Percentiles rank a stretch among this genome's conserved stretches.
phyloP scores from a whole-genome alignment of 371 early-diverging fungal species.

The Basidiobolus meristosporus region DNA sequence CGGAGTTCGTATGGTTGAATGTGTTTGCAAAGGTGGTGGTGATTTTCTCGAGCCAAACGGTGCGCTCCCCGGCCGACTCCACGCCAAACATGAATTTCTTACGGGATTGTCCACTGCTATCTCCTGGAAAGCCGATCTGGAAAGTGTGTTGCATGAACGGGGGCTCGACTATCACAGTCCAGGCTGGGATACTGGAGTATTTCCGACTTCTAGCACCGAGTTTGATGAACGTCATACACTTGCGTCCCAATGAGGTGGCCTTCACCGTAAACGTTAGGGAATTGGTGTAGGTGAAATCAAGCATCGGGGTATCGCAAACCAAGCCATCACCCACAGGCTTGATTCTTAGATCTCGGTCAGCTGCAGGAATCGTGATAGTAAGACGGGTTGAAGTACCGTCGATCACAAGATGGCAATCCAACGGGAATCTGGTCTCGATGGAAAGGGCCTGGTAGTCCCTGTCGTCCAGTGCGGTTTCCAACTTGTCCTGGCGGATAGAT shows the following conservation, averaged over 20 bases:
- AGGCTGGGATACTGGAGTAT: conserved; percentile 24
- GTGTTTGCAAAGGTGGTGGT: no score
- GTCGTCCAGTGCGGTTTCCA: no score
- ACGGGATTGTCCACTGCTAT: no score
- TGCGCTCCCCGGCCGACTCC: no score
- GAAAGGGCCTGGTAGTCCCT: background rate
- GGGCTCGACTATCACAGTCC: conserved; percentile 28
- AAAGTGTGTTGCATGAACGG: conserved; percentile 35
- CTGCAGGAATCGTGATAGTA: conserved; percentile 22
- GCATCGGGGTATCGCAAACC: conserved; percentile 17
- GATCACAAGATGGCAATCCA: conserved; percentile 11
- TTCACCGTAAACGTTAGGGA: conserved; percentile 29
- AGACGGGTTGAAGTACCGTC: conserved; percentile 22
- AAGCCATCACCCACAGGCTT: conserved; percentile 26
- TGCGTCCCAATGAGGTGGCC: conserved; percentile 27
- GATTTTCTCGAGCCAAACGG: no score
- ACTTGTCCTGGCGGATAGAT: no score
- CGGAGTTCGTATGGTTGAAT: no score
- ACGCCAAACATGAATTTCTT: no score
- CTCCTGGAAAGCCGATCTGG: conserved; percentile 23
- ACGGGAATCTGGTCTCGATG: background rate
- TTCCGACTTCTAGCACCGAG: conserved; percentile 17
- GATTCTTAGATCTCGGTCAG: conserved; percentile 29
- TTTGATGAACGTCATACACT: conserved; percentile 23
- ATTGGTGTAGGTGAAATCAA: conserved; percentile 19